Conservation (phyloP, 1,284 basidiomycete genomes). For the Phellopilus nigrolimitatus region DNA sequence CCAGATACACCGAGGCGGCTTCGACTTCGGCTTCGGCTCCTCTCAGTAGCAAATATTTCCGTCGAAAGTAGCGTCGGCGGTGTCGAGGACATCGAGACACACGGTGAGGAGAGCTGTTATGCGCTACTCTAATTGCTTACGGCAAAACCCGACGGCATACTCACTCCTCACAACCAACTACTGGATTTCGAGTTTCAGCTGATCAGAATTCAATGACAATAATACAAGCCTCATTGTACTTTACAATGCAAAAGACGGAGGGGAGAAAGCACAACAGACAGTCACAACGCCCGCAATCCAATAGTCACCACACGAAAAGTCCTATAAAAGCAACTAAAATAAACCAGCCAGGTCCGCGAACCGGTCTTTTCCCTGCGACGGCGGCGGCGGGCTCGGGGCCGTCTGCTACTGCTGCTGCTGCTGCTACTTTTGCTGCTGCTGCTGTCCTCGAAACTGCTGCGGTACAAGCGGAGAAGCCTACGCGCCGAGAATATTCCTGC, state of each 20-base stretch:
- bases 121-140: neutral
- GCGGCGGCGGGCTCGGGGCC: slow-evolving; percentile 23
- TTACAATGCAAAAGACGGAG: too few species aligned
- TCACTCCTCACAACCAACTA: too few species aligned
- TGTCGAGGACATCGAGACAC: too few species aligned
- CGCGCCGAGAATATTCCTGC: too few species aligned
- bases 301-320: too few species aligned
- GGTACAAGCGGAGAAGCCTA: too few species aligned
- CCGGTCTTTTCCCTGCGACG: slow-evolving; percentile 62
- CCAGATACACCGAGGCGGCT: neutral
- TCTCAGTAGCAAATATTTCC: neutral
- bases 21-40: neutral
- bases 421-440: too few species aligned
- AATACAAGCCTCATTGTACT: too few species aligned
- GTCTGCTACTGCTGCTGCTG: slow-evolving; percentile 23
- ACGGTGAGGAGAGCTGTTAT: neutral
- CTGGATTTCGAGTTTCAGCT: too few species aligned
- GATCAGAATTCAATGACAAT: too few species aligned
- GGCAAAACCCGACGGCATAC: too few species aligned
- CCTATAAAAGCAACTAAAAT: slow-evolving; percentile 48
- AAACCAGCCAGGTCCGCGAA: slow-evolving; percentile 75
- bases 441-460: slow-evolving; percentile 25
- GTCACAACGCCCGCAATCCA: neutral
- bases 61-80: neutral
- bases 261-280: neutral